phyloP scores from a whole-genome alignment of 2,329 filamentous ascomycete species.

The Mycosphaerelloides madeirae region DNA sequence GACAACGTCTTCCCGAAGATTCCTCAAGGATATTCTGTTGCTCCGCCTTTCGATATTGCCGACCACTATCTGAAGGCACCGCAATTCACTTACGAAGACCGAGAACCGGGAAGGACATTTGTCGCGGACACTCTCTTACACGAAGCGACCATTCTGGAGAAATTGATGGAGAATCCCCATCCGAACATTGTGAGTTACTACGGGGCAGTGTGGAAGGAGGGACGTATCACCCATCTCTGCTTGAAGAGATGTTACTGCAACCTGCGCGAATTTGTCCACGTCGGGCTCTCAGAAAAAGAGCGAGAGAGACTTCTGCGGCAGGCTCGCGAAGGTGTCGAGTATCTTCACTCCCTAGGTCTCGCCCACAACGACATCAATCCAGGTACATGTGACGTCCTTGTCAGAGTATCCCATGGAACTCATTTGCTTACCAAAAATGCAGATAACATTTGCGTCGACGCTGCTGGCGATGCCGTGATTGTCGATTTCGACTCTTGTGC shows the following conservation, averaged over 20 bases:
- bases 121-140: constrained; percentile 27
- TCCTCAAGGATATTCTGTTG: constrained; percentile 16
- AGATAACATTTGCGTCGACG: constrained; percentile 34
- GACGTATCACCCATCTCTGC: constrained; percentile 27
- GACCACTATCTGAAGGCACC: constrained; percentile 32
- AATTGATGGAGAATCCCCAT: constrained; percentile 25
- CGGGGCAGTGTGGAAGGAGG: constrained; percentile 27
- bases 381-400: constrained; percentile 6
- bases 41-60: constrained; percentile 14
- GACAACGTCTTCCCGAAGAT: constrained; percentile 26
- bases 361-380: constrained; percentile 22
- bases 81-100: constrained; percentile 27
- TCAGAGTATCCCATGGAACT: not conserved
- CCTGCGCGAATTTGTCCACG: constrained; percentile 20
- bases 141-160: constrained; percentile 27
- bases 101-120: constrained; percentile 25
- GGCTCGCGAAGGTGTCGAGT: constrained; percentile 28
- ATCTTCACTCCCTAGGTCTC: constrained; percentile 34
- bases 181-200: constrained; percentile 28
- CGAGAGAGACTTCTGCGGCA: constrained; percentile 19
- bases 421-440: constrained; percentile 1
- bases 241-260: constrained; percentile 26
- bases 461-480: constrained; percentile 28
- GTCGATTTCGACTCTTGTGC: constrained; percentile 37
- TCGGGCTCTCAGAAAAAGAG: constrained; percentile 17